phyloP scores from a whole-genome alignment of 495 filamentous ascomycete genomes.

The Niebla homalea region DNA sequence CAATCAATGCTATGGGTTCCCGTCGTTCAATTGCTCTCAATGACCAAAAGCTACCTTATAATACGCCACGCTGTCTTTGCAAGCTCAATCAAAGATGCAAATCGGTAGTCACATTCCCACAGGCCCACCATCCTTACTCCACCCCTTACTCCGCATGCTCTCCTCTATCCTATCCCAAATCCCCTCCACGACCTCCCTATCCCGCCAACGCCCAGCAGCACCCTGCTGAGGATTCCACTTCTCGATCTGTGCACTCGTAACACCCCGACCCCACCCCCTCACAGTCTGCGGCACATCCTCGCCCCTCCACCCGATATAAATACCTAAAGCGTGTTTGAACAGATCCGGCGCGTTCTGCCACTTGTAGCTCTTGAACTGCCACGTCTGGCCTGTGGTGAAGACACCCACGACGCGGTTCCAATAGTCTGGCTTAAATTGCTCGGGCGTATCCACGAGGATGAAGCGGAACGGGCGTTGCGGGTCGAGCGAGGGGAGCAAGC shows the following conservation, averaged over 20 bases:
- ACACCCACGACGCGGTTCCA: constrained; percentile 93
- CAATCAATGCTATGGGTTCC: too few relatives aligned
- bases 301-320: constrained; percentile 85
- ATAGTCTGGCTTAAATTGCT: constrained; percentile 96
- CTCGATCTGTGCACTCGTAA: constrained; percentile 61
- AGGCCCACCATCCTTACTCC: constrained; percentile 55
- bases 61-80: background rate
- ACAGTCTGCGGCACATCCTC: constrained; percentile 67
- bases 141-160: constrained; percentile 74
- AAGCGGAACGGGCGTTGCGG: constrained; percentile 68
- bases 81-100: background rate
- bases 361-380: constrained; percentile 98
- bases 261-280: constrained; percentile 71
- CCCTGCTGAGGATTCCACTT: constrained; percentile 54
- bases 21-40: too few relatives aligned
- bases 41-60: too few relatives aligned
- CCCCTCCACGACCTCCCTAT: constrained; percentile 83
- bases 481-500: constrained; percentile 63
- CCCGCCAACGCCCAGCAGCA: constrained; percentile 60
- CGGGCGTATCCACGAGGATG: constrained; percentile 81
- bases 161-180: constrained; percentile 87
- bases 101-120: constrained; percentile 9
- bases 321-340: constrained; percentile 72
- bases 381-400: constrained; percentile 94
- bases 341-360: constrained; percentile 83